Conservation (phyloP, 1,284 basidiomycete species). For the Puccinia polysora region DNA sequence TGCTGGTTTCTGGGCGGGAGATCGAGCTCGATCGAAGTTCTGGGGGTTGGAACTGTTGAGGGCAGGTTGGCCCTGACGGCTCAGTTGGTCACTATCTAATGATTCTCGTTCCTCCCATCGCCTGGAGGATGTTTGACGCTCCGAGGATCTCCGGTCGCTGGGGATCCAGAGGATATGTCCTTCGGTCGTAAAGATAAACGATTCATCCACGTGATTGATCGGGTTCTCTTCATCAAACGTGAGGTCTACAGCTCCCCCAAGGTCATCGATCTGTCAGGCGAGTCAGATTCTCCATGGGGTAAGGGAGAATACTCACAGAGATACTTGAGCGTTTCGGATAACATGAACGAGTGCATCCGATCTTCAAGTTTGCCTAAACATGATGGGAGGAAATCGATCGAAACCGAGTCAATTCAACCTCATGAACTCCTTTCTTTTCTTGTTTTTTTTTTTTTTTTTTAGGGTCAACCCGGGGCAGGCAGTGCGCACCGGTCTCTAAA, state of each 20-base stretch:
- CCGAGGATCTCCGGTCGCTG: constrained; percentile 45
- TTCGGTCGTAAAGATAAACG: constrained; percentile 85
- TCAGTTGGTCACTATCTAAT: constrained; percentile 63
- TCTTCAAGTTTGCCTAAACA: constrained; percentile 61
- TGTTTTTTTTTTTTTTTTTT: too few relatives aligned
- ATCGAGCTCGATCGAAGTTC: too few relatives aligned
- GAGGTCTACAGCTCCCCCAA: constrained; percentile 61
- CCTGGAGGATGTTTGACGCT: neutral
- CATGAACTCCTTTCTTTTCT: too few relatives aligned
- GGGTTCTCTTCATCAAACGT: constrained; percentile 80
- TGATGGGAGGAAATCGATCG: too few relatives aligned
- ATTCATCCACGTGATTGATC: constrained; percentile 68
- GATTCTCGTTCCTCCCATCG: constrained; percentile 57
- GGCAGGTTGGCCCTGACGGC: constrained; percentile 68
- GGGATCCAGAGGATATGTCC: constrained; percentile 75
- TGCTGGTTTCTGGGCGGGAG: too few relatives aligned
- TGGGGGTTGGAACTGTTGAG: constrained; percentile 56
- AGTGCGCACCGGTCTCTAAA: constrained; percentile 64
- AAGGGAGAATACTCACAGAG: too few relatives aligned
- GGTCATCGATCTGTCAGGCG: too few relatives aligned
- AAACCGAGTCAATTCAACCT: too few relatives aligned
- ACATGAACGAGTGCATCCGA: constrained; percentile 85
- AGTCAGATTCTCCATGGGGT: too few relatives aligned
- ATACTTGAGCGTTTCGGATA: constrained; percentile 70
- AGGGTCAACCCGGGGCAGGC: too few relatives aligned